These are phyloP conservation scores for Sporisorium scitamineum DNA, from an alignment of 1,284 basidiomycete genomes.

Conservation along the genomic window DNA sequence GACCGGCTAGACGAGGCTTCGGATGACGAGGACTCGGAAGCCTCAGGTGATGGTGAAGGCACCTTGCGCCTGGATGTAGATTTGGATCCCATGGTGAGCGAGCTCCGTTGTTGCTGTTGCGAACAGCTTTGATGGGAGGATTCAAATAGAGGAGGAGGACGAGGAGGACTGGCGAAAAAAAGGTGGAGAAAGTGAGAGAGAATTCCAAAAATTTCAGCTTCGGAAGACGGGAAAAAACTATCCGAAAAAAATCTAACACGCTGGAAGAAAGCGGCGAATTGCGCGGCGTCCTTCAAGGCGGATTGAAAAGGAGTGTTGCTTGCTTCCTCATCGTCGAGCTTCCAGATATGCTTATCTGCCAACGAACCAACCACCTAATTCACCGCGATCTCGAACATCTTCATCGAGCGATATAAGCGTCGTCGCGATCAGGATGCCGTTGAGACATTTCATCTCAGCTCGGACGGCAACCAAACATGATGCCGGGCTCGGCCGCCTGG, in stretches of 20 bases:
- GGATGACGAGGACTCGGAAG: slow-evolving; percentile 6
- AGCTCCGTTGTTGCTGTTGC: not conserved
- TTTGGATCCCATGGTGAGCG: slow-evolving; percentile 12
- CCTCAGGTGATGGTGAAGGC: slow-evolving; percentile 5
- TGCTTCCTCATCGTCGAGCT: not conserved
- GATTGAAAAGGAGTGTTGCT: too few species aligned
- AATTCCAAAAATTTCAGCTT: slow-evolving; percentile 35
- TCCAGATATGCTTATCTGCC: slow-evolving; percentile 3
- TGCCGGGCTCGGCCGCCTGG: not conserved
- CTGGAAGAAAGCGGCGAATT: slow-evolving; percentile 14
- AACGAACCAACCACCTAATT: too few species aligned
- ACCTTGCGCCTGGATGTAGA: not conserved
- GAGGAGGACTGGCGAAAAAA: not conserved
- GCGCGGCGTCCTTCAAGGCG: slow-evolving; percentile 20
- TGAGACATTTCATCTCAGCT: not conserved
- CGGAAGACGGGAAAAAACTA: slow-evolving; percentile 17
- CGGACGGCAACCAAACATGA: not conserved
- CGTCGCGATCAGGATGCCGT: slow-evolving; percentile 8
- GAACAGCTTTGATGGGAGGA: not conserved
- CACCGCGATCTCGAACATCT: not conserved
- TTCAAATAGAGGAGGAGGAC: not conserved
- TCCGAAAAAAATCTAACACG: slow-evolving; percentile 2
- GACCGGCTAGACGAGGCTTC: slow-evolving; percentile 33
- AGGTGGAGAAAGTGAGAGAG: slow-evolving; percentile 12
- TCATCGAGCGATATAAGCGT: too few species aligned